Percentiles rank a stretch among this genome's conserved stretches.
Conservation (phyloP, 345 rosid genomes). For the Brassica cretica region DNA sequence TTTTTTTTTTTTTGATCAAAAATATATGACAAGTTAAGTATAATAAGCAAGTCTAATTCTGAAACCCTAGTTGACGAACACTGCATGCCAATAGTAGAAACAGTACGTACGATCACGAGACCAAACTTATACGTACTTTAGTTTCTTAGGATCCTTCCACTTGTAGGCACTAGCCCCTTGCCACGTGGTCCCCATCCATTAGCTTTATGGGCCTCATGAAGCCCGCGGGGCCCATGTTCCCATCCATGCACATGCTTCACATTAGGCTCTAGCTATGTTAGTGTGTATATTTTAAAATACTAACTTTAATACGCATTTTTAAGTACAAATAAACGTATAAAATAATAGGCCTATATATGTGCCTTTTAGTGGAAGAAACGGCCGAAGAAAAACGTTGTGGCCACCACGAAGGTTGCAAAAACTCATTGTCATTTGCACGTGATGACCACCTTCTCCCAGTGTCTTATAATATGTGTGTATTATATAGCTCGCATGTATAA, state of each 20-base stretch:
- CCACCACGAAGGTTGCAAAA: constrained; percentile 37
- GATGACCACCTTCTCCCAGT: constrained; percentile 26
- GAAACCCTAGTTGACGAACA: constrained; percentile 42
- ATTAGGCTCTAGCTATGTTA: constrained; percentile 25
- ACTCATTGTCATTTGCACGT: constrained; percentile 34
- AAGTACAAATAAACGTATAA: constrained; percentile 25
- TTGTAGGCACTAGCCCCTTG: constrained; percentile 31
- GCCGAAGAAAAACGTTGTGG: constrained; percentile 37
- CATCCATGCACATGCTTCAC: constrained; percentile 43
- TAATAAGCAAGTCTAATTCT: constrained; percentile 31
- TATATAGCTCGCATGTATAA: constrained; percentile 28
- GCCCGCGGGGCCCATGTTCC: constrained; percentile 30
- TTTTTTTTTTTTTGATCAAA: no score
- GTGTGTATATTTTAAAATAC: constrained; percentile 13
- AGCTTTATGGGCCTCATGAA: constrained; percentile 37
- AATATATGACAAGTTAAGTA: constrained; percentile 31
- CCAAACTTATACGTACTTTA: constrained; percentile 34
- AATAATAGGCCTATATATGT: constrained; percentile 32
- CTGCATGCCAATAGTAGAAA: constrained; percentile 43
- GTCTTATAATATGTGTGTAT: constrained; percentile 13
- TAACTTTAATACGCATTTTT: constrained; percentile 21
- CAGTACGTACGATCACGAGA: constrained; percentile 42
- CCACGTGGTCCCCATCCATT: constrained; percentile 38
- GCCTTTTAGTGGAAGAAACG: constrained; percentile 24
- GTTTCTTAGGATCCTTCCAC: constrained; percentile 42